Conservation (phyloP, 371 early-diverging fungal species). For the Rhizomucor miehei region DNA sequence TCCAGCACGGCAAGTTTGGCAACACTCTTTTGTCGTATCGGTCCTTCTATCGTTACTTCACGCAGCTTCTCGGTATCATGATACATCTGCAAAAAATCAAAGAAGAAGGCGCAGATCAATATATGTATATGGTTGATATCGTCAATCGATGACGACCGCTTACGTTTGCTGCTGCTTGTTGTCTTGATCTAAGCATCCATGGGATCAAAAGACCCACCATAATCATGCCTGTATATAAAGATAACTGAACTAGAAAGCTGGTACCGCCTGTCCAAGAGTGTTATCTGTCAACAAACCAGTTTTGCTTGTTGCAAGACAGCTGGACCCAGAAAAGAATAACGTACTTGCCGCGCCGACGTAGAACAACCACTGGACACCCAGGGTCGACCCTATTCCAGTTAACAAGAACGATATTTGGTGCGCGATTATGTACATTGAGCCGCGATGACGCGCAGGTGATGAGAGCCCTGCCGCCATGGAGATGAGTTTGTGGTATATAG, state of each 20-base stretch:
- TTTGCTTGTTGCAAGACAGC: too few species aligned
- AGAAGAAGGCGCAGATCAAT: too few species aligned
- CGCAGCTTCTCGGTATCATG: slow-evolving; percentile 5
- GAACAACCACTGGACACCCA: slow-evolving; percentile 63
- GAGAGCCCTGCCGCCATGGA: too few species aligned
- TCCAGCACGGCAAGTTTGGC: slow-evolving; percentile 58
- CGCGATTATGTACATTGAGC: too few species aligned
- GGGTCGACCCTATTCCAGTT: slow-evolving; percentile 58
- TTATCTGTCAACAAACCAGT: too few species aligned
- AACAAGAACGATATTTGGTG: slow-evolving; percentile 53
- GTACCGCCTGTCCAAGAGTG: slow-evolving; percentile 47
- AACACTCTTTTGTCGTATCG: slow-evolving; percentile 44
- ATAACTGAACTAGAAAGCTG: slow-evolving; percentile 51
- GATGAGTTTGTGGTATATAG: too few species aligned
- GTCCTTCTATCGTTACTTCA: slow-evolving; percentile 14
- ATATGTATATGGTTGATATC: too few species aligned
- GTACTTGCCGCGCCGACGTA: slow-evolving; percentile 65
- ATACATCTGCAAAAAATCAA: too few species aligned
- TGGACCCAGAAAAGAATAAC: too few species aligned
- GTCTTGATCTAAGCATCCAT: slow-evolving; percentile 9
- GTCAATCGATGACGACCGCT: too few species aligned
- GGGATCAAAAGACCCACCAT: slow-evolving; percentile 52
- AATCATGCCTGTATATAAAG: slow-evolving; percentile 55
- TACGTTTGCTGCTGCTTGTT: slow-evolving; percentile 1
- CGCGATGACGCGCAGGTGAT: too few species aligned